Evolutionary conservation across 257 asterid species (phyloP).

Genomic region (Prunella vulgaris): DNA sequence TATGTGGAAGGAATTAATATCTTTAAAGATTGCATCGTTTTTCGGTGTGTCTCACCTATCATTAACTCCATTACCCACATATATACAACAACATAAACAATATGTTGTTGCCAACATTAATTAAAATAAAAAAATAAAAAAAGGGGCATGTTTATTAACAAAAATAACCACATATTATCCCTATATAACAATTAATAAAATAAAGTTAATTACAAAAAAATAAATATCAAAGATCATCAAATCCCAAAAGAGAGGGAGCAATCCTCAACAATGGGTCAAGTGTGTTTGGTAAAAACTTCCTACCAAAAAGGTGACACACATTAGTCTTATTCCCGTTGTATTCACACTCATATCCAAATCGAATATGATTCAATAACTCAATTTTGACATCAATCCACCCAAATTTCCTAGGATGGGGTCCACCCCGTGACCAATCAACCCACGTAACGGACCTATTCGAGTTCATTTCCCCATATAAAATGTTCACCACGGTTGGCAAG

Average conservation of each 20-base stretch:
- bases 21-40: too few relatives aligned
- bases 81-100: too few relatives aligned
- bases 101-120: too few relatives aligned
- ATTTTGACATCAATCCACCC: constrained; percentile 46
- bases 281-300: constrained; percentile 53
- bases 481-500: constrained; percentile 55
- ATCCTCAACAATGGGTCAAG: constrained; percentile 43
- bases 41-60: too few relatives aligned
- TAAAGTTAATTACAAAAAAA: neutral
- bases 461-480: constrained; percentile 37
- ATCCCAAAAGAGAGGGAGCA: constrained; percentile 38
- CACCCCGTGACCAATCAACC: constrained; percentile 70
- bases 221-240: constrained; percentile 24
- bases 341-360: constrained; percentile 35
- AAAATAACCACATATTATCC: neutral
- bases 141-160: neutral
- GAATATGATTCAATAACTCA: constrained; percentile 37
- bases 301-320: constrained; percentile 55
- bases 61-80: too few relatives aligned
- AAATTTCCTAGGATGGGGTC: constrained; percentile 59
- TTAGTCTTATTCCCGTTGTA: constrained; percentile 47
- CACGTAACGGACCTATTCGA: constrained; percentile 44
- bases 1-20: too few relatives aligned
- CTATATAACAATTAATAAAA: neutral
- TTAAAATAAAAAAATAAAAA: too few relatives aligned